Conservation (phyloP, 2,329 filamentous ascomycete species). For the Pleomassaria siparia region DNA sequence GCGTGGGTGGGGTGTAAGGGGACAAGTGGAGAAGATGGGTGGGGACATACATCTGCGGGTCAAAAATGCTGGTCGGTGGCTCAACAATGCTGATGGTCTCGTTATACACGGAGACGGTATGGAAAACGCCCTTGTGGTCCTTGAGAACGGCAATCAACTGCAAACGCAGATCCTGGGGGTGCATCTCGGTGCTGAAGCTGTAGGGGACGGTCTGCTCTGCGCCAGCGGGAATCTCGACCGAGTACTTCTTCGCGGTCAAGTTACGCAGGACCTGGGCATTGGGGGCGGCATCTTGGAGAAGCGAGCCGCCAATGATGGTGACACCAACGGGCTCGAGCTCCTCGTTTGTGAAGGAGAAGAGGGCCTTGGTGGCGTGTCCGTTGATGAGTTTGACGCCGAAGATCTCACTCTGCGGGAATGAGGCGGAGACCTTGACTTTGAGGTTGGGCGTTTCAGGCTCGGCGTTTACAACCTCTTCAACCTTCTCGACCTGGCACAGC, state of each 20-base stretch:
- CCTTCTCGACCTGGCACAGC: constrained; percentile 26
- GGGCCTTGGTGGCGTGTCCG: constrained; percentile 77
- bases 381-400: constrained; percentile 97
- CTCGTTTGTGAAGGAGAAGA: constrained; percentile 81
- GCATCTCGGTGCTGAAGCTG: constrained; percentile 85
- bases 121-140: constrained; percentile 66
- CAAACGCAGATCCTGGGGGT: constrained; percentile 83
- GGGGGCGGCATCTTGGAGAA: constrained; percentile 62
- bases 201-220: constrained; percentile 77
- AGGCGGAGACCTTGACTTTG: constrained; percentile 57
- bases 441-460: constrained; percentile 63
- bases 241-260: constrained; percentile 75
- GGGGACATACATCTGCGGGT: constrained; percentile 83
- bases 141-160: constrained; percentile 74
- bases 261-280: constrained; percentile 72
- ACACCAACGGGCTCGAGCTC: constrained; percentile 76
- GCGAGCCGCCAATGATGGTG: constrained; percentile 72
- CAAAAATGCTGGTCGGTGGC: constrained; percentile 85
- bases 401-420: constrained; percentile 71
- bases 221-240: constrained; percentile 72
- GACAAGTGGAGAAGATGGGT: constrained; percentile 4
- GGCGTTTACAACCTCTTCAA: constrained; percentile 59
- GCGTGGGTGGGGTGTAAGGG: neutral
- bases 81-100: constrained; percentile 85
- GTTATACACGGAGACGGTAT: constrained; percentile 79